phyloP scores from a whole-genome alignment of 208 protist species.

The Wallacemonas sp. region DNA sequence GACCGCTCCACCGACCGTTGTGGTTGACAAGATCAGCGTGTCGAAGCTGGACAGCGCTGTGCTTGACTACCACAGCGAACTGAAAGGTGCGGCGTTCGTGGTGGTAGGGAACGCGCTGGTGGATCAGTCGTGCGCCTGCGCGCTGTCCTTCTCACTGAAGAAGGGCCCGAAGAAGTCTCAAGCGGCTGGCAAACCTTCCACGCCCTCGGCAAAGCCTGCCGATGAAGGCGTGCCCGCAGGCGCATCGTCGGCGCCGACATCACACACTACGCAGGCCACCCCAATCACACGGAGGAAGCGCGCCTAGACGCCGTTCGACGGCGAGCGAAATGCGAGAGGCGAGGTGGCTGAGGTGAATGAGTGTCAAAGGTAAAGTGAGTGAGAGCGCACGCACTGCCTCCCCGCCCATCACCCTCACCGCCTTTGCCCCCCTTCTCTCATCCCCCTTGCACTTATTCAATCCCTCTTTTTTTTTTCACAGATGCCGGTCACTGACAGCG shows the following conservation, averaged over 20 bases:
- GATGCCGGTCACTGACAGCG: too few relatives aligned
- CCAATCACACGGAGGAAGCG: neutral
- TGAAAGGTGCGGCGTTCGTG: conserved; percentile 88
- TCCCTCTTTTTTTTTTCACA: too few relatives aligned
- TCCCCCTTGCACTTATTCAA: too few relatives aligned
- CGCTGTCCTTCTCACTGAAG: conserved; percentile 87
- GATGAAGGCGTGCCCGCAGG: neutral
- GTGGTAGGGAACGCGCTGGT: conserved; percentile 89
- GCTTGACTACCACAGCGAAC: conserved; percentile 86
- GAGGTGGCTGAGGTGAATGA: too few relatives aligned
- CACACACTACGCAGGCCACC: neutral
- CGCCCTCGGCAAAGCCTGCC: neutral
- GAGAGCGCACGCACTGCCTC: too few relatives aligned
- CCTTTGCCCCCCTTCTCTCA: too few relatives aligned
- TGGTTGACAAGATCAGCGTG: conserved; percentile 73
- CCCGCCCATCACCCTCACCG: too few relatives aligned
- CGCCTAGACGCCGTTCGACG: too few relatives aligned
- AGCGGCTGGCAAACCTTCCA: neutral
- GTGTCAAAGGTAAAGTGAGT: too few relatives aligned
- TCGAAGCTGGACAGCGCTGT: conserved; percentile 70
- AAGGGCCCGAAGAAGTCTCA: conserved; percentile 23
- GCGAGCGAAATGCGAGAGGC: too few relatives aligned
- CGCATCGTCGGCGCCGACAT: neutral
- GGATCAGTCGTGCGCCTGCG: conserved; percentile 86
- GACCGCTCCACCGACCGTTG: conserved; percentile 25